Base-by-base conservation (phyloP, 75 land plant genomes). In the Selaginella tamariscina region DNA sequence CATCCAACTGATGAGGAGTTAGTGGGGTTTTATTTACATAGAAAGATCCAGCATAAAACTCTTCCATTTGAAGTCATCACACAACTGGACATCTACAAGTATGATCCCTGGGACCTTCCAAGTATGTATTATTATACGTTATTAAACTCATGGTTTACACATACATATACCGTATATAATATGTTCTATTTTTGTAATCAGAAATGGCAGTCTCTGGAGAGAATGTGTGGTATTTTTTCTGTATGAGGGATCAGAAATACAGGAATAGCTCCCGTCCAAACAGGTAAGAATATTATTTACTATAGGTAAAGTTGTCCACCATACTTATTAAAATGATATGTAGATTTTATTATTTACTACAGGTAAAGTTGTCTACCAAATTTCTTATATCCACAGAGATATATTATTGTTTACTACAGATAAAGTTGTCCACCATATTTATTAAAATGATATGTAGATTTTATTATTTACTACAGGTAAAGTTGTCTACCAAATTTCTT, bases 1-100 rank as follows among this genome's bases (percentile, higher is more conserved):
- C 49, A 39, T 39, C 49, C 49, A 5, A 39, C 49, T 39, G 49
- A 39, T 15, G 49, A 39, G 49, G 49, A 39, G 49, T 15, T 39
- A 5, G 49, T 39, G 5, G 49, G 49, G 49, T 39, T 39, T 39
- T 39, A 39, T 39, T 15, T 39, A 5, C 49, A 39, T 15, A 5
- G 80, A 21, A 72, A 56, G 32, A 15, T 67, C 21, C 32, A 54
- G 33, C 29, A 69, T 29, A 68, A 73, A 18, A 32, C 73, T 2
- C 32, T 69, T 5, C 32, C 55, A 27, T 31, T 80, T 32, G 49
- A 39, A 15, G 49, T 39, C 11, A 39, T 39, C 49, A 39, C 49
- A 15, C 49, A 39, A 15, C 49, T 39, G 49, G 49, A 39, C 49
- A 39, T 39, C 15, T 39, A 39, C 49, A 39, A 39, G 49, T 39